A percentile compares a stretch with the other conserved stretches of the same genome.
These are phyloP conservation scores for Triticum turgidum DNA, from an alignment of 176 grass and related monocot species.

Conservation along the genomic window DNA sequence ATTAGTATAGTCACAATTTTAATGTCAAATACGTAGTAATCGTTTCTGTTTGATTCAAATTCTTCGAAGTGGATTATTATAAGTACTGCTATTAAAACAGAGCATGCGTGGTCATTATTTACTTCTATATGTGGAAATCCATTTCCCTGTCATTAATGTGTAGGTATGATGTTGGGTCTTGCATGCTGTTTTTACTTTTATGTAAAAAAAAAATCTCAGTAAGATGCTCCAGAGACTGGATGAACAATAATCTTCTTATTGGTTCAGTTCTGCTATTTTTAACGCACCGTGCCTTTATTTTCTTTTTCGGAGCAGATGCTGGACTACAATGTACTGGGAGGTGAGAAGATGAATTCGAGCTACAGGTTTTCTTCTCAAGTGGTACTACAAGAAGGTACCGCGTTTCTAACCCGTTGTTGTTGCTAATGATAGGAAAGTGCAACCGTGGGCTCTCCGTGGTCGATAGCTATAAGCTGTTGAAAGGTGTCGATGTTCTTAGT, in stretches of 20 bases:
- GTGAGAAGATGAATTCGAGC: conserved; percentile 31
- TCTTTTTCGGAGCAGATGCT: conserved; percentile 51
- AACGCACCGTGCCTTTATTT: not conserved
- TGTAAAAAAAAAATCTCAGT: not conserved
- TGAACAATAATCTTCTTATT: not conserved
- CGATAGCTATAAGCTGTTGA: conserved; percentile 88
- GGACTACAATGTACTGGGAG: conserved; percentile 76
- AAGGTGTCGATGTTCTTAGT: conserved; percentile 44
- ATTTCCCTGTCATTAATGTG: not conserved
- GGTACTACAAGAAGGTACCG: not conserved
- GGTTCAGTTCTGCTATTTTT: not conserved
- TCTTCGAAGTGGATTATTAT: not conserved
- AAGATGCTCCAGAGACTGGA: not conserved
- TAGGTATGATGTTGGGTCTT: not conserved
- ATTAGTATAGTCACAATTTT: not conserved
- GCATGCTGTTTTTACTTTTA: not conserved
- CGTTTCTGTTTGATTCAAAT: not conserved
- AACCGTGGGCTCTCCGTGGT: conserved; percentile 88
- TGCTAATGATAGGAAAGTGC: conserved; percentile 51
- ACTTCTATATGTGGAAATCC: not conserved
- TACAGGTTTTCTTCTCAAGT: not conserved
- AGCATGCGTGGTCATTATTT: conserved; percentile 5
- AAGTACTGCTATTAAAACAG: not conserved
- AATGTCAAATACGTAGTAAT: not conserved
- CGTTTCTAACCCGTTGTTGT: not conserved